These are phyloP conservation scores for Huntiella bhutanensis DNA, from an alignment of 2,329 filamentous ascomycete species.

Conservation along the genomic window DNA sequence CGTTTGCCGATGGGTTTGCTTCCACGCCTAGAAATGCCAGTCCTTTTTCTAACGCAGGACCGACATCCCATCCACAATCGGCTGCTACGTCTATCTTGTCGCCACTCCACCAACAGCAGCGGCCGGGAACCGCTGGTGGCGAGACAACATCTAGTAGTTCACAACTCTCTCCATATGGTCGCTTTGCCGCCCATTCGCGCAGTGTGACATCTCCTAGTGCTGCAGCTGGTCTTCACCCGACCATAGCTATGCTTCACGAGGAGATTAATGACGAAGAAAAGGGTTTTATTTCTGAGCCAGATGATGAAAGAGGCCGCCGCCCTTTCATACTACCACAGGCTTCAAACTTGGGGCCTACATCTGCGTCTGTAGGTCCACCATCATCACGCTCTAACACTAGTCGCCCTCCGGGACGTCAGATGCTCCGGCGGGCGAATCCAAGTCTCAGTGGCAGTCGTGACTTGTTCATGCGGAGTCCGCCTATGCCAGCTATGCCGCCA, in stretches of 20 bases:
- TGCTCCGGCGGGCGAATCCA: constrained; percentile 2
- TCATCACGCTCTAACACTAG: neutral
- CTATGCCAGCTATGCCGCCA: constrained; percentile 2
- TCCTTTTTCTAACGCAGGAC: neutral
- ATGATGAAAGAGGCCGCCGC: constrained; percentile 28
- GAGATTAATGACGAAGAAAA: constrained; percentile 61
- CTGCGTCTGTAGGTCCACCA: neutral
- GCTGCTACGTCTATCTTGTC: constrained; percentile 68
- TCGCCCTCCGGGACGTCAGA: neutral
- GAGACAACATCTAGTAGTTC: neutral
- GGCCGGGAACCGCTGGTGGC: constrained; percentile 14
- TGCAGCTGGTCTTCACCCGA: constrained; percentile 32
- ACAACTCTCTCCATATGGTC: neutral
- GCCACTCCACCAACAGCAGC: constrained; percentile 64
- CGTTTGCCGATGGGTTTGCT: constrained; percentile 2
- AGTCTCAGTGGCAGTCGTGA: constrained; percentile 6
- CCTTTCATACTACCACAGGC: constrained; percentile 18
- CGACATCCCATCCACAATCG: constrained; percentile 47
- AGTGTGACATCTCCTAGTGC: constrained; percentile 68
- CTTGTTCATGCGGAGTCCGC: constrained; percentile 1
- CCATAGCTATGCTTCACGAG: constrained; percentile 19
- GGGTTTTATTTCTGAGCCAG: constrained; percentile 63
- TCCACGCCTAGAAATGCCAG: neutral
- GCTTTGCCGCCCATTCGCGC: constrained; percentile 37
- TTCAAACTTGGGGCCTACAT: constrained; percentile 14